Conservation (phyloP, 2,329 filamentous ascomycete species). For the Chaetomiaceae sp. region DNA sequence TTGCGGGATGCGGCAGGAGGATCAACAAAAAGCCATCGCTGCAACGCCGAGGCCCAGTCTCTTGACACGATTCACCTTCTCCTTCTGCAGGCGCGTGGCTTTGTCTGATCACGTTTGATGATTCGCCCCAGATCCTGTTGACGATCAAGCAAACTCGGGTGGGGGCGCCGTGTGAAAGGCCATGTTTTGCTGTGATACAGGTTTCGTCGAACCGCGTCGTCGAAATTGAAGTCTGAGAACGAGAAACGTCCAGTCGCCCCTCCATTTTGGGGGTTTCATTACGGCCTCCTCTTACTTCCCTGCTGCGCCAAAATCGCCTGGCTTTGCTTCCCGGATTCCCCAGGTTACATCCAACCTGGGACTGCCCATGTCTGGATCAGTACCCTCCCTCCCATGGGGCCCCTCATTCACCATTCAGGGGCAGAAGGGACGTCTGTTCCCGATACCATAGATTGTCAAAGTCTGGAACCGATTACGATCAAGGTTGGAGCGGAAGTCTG, state of each 20-base stretch:
- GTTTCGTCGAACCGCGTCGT: neutral
- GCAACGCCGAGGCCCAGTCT: no score
- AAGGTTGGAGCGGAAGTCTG: neutral
- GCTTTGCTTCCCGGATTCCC: neutral
- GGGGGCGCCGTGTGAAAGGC: no score
- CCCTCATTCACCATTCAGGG: neutral
- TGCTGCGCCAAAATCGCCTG: no score
- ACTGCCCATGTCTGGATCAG: constrained; percentile 5
- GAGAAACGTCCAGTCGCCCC: neutral
- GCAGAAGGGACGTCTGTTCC: constrained; percentile 6
- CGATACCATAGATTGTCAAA: constrained; percentile 20
- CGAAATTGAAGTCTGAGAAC: no score
- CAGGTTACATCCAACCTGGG: constrained; percentile 12
- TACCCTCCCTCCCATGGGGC: no score
- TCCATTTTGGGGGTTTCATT: neutral
- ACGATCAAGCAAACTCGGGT: neutral
- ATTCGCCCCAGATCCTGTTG: neutral
- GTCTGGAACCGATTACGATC: constrained; percentile 17
- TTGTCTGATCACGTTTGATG: neutral
- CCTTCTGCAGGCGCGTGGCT: no score
- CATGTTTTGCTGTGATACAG: neutral
- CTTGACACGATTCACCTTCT: no score
- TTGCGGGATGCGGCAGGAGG: constrained; percentile 15
- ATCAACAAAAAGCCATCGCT: neutral
- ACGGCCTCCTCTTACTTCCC: neutral